Base-by-base conservation (phyloP, 140 eudicot species). In the Bidens hawaiensis region DNA sequence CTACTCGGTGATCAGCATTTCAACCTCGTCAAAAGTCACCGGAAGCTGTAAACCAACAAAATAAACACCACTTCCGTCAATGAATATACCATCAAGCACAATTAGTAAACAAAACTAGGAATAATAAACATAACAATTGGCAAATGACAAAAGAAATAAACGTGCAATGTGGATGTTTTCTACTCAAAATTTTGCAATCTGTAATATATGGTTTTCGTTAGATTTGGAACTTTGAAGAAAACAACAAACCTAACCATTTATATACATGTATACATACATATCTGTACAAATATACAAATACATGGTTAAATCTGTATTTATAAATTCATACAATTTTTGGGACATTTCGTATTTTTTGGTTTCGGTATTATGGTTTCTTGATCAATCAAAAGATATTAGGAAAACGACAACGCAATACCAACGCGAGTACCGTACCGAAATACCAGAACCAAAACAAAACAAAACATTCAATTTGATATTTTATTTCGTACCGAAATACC, bases 1-100 rank as follows among this genome's bases (percentile, higher is more conserved):
- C 69, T 74, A 74, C 79, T 74, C 74, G 2, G 79, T 74, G 50
- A 74, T 74, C 74, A 74, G 68, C 79, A 74, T 74, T 50, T 74
- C 74, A 48, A 74, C 79, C 62, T 66, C 79, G 30, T 74, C 74
- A 58, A 27, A 33, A 19, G 47, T 21, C 19, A 5, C 14, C 4
- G 79, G 69, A 59, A 74, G 64, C 79, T 74, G 74, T 18, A 36
- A 66, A 19, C 47, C 40, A 66, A 26, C 46, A 60, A 73, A 19
- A 62, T 25, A 0, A 4, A 61, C 19, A 60, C 6, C 2, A 21
- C 2, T 38, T 55, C 24, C n/a, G 34, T 42, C 31, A 67, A 12
- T 8, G n/a, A 60, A 59, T 12, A 49, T 15, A 49, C 56, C n/a
- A 49, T 47, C 25, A 47, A 49, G n/a, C 28, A 22, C n/a, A 25